These are phyloP conservation scores for Botrytis porri DNA, from an alignment of 2,329 filamentous ascomycete species.

Conservation along the genomic window DNA sequence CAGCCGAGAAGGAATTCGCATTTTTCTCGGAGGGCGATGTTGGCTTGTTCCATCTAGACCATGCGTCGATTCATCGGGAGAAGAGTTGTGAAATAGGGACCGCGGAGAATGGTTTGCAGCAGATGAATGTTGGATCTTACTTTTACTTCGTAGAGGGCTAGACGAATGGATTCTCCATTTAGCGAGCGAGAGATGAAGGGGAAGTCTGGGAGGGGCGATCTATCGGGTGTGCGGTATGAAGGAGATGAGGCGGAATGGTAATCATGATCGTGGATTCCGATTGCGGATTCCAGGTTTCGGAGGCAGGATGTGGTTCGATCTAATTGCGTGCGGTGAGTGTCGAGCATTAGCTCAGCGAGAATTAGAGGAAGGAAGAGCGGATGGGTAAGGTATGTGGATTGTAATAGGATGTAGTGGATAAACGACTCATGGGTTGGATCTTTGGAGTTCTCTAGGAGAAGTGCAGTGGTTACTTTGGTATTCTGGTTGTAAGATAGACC, in stretches of 20 bases:
- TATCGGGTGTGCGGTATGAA: neutral
- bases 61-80: neutral
- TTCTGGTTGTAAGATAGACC: slow-evolving; percentile 2
- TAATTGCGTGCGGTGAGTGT: slow-evolving; percentile 1
- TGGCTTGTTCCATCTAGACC: slow-evolving; percentile 6
- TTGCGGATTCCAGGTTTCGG: neutral
- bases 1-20: slow-evolving; percentile 1
- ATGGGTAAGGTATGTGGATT: slow-evolving; percentile 7
- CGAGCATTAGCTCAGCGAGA: slow-evolving; percentile 1
- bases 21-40: slow-evolving; percentile 6
- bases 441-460: neutral
- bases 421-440: slow-evolving; percentile 1
- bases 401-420: neutral
- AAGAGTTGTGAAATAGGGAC: neutral
- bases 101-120: neutral
- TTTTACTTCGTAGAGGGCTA: slow-evolving; percentile 9
- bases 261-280: slow-evolving; percentile 6
- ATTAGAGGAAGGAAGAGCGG: slow-evolving; percentile 7
- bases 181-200: slow-evolving; percentile 1
- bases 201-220: neutral
- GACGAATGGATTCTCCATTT: neutral
- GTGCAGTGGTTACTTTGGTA: neutral
- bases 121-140: slow-evolving; percentile 7
- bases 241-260: neutral
- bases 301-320: neutral